Conservation (phyloP, 2,329 filamentous ascomycete species). For the Pseudogymnoascus verrucosus region DNA sequence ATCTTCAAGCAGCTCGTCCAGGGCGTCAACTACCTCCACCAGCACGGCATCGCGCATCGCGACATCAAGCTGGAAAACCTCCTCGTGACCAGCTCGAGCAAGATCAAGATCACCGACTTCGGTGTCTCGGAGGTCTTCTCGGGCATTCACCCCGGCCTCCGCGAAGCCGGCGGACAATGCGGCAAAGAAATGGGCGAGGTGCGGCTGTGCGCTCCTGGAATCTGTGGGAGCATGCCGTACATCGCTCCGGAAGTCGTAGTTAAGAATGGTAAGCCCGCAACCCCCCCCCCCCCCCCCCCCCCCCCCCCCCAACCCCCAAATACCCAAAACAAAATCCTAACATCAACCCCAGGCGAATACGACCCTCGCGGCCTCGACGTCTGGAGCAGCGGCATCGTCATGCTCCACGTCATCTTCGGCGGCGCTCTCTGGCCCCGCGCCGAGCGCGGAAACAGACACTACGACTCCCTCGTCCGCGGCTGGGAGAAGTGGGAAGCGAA, state of each 20-base stretch:
- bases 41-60: slow-evolving; percentile 78
- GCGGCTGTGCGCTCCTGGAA: slow-evolving; percentile 66
- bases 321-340: slow-evolving; percentile 8
- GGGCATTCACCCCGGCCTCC: slow-evolving; percentile 70
- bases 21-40: slow-evolving; percentile 74
- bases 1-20: slow-evolving; percentile 85
- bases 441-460: slow-evolving; percentile 46
- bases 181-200: slow-evolving; percentile 64
- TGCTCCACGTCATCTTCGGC: slow-evolving; percentile 66
- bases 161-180: slow-evolving; percentile 64
- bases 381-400: slow-evolving; percentile 79
- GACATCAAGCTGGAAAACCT: slow-evolving; percentile 89
- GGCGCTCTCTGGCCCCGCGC: slow-evolving; percentile 70
- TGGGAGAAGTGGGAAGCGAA: slow-evolving; percentile 62
- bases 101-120: slow-evolving; percentile 87
- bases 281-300: too few species aligned
- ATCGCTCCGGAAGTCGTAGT: slow-evolving; percentile 77
- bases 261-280: slow-evolving; percentile 45
- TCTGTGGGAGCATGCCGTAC: slow-evolving; percentile 80
- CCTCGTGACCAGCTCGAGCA: slow-evolving; percentile 68
- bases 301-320: too few species aligned
- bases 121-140: slow-evolving; percentile 81
- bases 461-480: slow-evolving; percentile 54
- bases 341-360: slow-evolving; percentile 37
- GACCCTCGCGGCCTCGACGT: slow-evolving; percentile 77